A percentile compares a stretch with the other conserved stretches of the same genome.
These are phyloP conservation scores for Trypanosoma melophagium DNA, from an alignment of 208 protist genomes.

Conservation along the genomic window DNA sequence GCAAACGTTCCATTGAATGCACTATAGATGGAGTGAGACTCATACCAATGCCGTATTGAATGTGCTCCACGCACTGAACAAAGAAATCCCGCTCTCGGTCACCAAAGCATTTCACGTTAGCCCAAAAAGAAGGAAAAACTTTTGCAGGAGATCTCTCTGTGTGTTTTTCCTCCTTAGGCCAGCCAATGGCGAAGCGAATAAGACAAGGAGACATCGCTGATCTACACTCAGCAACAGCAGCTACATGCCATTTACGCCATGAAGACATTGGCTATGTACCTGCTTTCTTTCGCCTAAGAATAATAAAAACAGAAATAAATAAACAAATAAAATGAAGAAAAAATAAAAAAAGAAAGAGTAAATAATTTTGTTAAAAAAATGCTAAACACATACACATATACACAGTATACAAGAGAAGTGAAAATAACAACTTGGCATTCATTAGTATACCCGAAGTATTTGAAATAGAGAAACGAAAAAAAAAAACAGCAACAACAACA, in stretches of 20 bases:
- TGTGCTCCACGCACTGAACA: constrained; percentile 38
- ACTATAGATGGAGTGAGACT: constrained; percentile 7
- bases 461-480: not conserved
- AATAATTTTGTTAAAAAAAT: not conserved
- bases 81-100: constrained; percentile 34
- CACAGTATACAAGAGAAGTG: not conserved
- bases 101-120: constrained; percentile 20
- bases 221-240: constrained; percentile 21
- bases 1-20: constrained; percentile 13
- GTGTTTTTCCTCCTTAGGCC: not conserved
- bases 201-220: constrained; percentile 21
- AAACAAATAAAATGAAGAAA: not conserved
- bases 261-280: constrained; percentile 14
- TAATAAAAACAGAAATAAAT: not conserved
- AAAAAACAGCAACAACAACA: no score
- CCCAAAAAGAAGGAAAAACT: constrained; percentile 32
- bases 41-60: constrained; percentile 25
- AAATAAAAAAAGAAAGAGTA: not conserved
- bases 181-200: constrained; percentile 25
- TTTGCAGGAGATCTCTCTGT: constrained; percentile 11
- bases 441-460: not conserved
- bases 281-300: not conserved
- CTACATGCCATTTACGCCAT: constrained; percentile 29
- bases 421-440: not conserved
- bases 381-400: not conserved